Evolutionary conservation across 495 filamentous ascomycete genomes (phyloP), one percentile per base, ranked within the genome.

Genomic region (Podospora sp.): DNA sequence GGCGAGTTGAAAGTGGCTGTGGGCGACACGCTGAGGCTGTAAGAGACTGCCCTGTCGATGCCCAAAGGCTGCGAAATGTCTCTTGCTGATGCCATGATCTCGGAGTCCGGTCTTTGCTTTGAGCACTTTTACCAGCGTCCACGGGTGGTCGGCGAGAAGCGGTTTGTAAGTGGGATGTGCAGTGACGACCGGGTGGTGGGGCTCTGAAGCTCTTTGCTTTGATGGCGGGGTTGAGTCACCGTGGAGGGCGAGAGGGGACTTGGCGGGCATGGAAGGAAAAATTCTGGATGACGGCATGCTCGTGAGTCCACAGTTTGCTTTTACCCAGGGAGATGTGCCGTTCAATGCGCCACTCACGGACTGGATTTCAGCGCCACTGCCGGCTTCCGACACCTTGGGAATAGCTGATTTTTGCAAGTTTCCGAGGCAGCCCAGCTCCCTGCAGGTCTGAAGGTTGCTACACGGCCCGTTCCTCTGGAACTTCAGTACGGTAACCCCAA

Each of bases 1-100:
- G 85, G 84, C 61, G 88, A 90, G 69, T 88, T 84, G 75, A 92
- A 92, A 20, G 86, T 86, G 22, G 87, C 80, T 26, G 76, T 82
- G 40, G 91, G 90, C 3, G 77, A 79, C 22, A 68, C 71, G 70
- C 80, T 81, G 62, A 85, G 77, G 72, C 77, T 86, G 68, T 85
- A 79, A 18, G 86, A 87, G 49, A 86, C 82, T 21, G 79, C 68
- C 46, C 74, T 11, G 24, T 58, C 51, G 18, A 66, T 59, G 66
- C 73, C 64, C 58, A 69, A 66, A 49, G 76, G 51, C 27, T 52
- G 29, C 14, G 62, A 64, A 59, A 85, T 85, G 60, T 82, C 77
- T 74, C 73, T 72, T 62, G 82, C 73, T 35, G 74, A 67, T 22
- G 82, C 72, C 80, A 83, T 82, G 22, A 16, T 55, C 21, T 22